These are phyloP conservation scores for Cucumis sativus DNA, from an alignment of 306 rosid species.

Conservation along the genomic window DNA sequence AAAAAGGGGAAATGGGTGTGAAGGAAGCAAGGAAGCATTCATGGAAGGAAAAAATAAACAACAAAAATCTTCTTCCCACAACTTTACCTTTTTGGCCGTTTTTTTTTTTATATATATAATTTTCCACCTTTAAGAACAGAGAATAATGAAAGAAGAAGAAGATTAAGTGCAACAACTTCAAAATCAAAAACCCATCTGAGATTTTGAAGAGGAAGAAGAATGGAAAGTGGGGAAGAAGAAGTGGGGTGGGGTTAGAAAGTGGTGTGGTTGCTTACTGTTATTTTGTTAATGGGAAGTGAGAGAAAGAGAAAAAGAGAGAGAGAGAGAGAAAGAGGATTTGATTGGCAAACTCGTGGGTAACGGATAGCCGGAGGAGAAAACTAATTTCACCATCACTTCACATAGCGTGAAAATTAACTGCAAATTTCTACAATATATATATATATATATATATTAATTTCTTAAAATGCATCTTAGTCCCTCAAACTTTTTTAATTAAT, in stretches of 20 bases:
- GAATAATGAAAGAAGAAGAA: not conserved
- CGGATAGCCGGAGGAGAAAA: not conserved
- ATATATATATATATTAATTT: too few relatives aligned
- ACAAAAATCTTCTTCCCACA: not conserved
- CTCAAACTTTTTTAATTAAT: too few relatives aligned
- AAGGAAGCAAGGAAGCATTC: conserved; percentile 63
- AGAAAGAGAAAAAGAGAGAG: not conserved
- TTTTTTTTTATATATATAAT: too few relatives aligned
- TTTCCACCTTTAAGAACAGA: not conserved
- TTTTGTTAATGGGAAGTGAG: not conserved
- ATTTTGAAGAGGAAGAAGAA: not conserved
- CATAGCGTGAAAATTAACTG: not conserved
- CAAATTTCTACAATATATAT: too few relatives aligned
- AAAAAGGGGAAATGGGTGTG: conserved; percentile 34
- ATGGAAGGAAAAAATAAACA: conserved; percentile 20
- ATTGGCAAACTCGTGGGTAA: conserved; percentile 4
- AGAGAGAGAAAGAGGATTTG: not conserved
- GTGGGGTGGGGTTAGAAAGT: not conserved
- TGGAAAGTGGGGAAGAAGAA: not conserved
- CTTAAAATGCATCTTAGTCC: too few relatives aligned
- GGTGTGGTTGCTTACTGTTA: not conserved
- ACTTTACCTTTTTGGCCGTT: not conserved
- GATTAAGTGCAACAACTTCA: not conserved
- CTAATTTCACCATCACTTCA: not conserved
- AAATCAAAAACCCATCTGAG: not conserved